phyloP scores from a whole-genome alignment of 1,284 basidiomycete genomes.

The Somion occarium region DNA sequence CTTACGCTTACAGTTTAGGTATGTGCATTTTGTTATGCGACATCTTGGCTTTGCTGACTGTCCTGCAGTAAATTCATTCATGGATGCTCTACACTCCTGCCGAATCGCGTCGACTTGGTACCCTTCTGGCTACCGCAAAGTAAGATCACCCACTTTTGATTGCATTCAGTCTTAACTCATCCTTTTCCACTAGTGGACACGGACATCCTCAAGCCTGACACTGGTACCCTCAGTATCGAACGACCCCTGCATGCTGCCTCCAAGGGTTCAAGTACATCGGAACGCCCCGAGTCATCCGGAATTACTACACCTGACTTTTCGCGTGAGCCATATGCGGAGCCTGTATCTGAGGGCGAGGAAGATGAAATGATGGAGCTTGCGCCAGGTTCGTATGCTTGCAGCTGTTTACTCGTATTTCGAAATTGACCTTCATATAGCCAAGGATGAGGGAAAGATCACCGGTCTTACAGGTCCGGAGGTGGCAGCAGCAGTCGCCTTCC shows the following conservation, averaged over 20 bases:
- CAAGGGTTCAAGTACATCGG: conserved; percentile 37
- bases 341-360: conserved; percentile 87
- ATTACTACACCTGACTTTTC: conserved; percentile 42
- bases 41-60: neutral
- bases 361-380: conserved; percentile 70
- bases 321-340: conserved; percentile 66
- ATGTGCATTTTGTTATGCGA: neutral
- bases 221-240: conserved; percentile 72
- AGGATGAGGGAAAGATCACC: conserved; percentile 75
- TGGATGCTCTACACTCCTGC: conserved; percentile 90
- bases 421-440: conserved; percentile 31
- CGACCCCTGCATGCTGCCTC: conserved; percentile 50
- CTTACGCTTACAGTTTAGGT: conserved; percentile 10
- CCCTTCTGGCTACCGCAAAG: conserved; percentile 99
- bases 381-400: conserved; percentile 38
- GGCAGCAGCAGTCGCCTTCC: conserved; percentile 77
- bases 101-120: conserved; percentile 94
- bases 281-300: conserved; percentile 42
- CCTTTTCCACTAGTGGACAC: conserved; percentile 68
- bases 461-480: conserved; percentile 69
- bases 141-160: conserved; percentile 35
- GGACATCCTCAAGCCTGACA: conserved; percentile 88
- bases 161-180: neutral
- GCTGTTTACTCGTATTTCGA: neutral
- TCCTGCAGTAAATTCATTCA: conserved; percentile 89